These are phyloP conservation scores for Diutina neorugosa DNA, from an alignment of 1,139 yeast species.

Conservation along the genomic window DNA sequence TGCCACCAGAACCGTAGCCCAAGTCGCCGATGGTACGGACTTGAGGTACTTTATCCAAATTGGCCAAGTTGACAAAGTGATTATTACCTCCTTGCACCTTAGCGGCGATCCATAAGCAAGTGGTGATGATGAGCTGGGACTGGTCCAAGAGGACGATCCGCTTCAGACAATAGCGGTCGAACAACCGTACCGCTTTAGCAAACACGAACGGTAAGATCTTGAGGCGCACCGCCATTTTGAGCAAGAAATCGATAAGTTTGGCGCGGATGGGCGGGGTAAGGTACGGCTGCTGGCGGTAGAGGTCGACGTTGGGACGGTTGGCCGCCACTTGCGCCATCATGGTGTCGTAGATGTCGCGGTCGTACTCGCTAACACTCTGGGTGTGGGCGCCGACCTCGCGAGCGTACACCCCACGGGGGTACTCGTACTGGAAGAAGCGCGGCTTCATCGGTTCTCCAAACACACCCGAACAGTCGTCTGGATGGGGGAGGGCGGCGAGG, in stretches of 20 bases:
- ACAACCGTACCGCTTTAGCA: conserved; percentile 43
- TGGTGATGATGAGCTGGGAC: conserved; percentile 49
- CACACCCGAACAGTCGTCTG: too few species aligned
- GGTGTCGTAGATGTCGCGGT: conserved; percentile 34
- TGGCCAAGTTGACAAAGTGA: conserved; percentile 42
- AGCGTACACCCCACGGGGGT: conserved; percentile 38
- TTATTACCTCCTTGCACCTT: conserved; percentile 61
- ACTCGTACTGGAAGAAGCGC: conserved; percentile 21
- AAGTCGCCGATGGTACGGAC: conserved; percentile 25
- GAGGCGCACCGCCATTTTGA: conserved; percentile 46
- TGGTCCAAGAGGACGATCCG: conserved; percentile 51
- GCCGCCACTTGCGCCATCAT: conserved; percentile 18
- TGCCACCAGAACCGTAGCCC: conserved; percentile 43
- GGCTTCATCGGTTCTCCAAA: background rate
- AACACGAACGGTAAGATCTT: conserved; percentile 50
- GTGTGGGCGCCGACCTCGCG: conserved; percentile 38
- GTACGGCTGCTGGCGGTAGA: conserved; percentile 39
- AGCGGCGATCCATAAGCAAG: conserved; percentile 57
- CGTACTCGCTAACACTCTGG: conserved; percentile 37
- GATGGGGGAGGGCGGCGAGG: background rate
- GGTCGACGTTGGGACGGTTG: conserved; percentile 37
- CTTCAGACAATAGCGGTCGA: conserved; percentile 57
- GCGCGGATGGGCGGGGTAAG: conserved; percentile 17
- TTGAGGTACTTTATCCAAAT: conserved; percentile 12
- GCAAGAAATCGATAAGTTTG: conserved; percentile 43